phyloP scores from a whole-genome alignment of 768 basidiomycete species.

The Cystofilobasidium bisporidii region DNA sequence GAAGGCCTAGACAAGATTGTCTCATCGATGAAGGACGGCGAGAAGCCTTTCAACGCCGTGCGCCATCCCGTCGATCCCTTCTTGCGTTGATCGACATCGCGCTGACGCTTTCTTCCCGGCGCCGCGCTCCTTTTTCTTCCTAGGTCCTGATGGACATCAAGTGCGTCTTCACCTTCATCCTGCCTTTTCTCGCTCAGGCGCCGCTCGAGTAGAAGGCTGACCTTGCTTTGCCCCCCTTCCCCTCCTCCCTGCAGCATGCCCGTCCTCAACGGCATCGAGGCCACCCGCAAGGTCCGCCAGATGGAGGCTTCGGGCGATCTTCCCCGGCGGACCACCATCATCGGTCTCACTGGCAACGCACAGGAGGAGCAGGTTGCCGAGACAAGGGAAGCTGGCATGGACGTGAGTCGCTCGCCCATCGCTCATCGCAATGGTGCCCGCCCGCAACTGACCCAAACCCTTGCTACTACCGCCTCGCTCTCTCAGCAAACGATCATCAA shows the following conservation, averaged over 20 bases:
- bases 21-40: not conserved
- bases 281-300: conserved; percentile 29
- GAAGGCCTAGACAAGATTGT: not conserved
- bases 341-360: conserved; percentile 19
- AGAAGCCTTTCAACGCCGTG: not conserved
- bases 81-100: not conserved
- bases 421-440: not conserved
- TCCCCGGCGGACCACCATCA: conserved; percentile 13
- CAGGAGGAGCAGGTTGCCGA: conserved; percentile 5
- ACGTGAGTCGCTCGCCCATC: not conserved
- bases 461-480: not conserved
- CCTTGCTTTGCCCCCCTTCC: too few relatives aligned
- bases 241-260: conserved; percentile 20
- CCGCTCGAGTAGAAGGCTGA: too few relatives aligned
- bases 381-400: conserved; percentile 11
- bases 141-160: conserved; percentile 12
- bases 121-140: not conserved
- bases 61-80: not conserved
- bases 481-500: conserved; percentile 2
- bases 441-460: not conserved
- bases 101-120: not conserved
- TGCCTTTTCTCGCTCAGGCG: not conserved
- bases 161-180: not conserved
- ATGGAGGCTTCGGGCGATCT: conserved; percentile 21
- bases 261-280: conserved; percentile 30